Evolutionary conservation across 2,329 filamentous ascomycete genomes (phyloP).

Genomic region (Pseudogymnoascus sp.): DNA sequence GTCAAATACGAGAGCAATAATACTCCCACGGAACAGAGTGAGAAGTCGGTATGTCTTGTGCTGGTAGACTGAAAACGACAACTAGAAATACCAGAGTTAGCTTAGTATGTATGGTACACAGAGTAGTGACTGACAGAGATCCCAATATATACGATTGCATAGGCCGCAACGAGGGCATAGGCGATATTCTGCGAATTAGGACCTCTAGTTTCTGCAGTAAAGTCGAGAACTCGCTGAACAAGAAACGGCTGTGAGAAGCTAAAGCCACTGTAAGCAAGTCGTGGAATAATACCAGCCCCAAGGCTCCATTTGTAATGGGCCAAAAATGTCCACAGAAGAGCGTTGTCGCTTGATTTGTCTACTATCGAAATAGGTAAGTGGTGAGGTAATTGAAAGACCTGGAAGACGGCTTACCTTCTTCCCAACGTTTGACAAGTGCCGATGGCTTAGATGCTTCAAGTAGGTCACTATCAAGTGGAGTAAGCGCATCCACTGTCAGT

Average conservation of each 20-base stretch:
- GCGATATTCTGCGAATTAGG: conserved; percentile 25
- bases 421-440: not conserved
- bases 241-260: conserved; percentile 41
- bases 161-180: conserved; percentile 36
- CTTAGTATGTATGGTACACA: not conserved
- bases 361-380: not conserved
- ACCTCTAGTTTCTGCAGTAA: conserved; percentile 25
- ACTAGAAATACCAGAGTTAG: not conserved
- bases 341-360: conserved; percentile 3
- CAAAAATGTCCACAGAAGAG: conserved; percentile 10
- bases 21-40: conserved; percentile 10
- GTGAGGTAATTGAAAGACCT: not conserved
- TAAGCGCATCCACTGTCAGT: conserved; percentile 24
- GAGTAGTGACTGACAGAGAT: conserved; percentile 30
- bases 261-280: conserved; percentile 35
- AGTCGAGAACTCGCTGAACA: conserved; percentile 31
- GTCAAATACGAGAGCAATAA: conserved; percentile 10
- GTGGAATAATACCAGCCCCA: conserved; percentile 28
- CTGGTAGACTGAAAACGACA: conserved; percentile 8
- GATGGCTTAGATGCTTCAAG: not conserved
- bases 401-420: not conserved
- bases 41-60: conserved; percentile 13
- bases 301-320: conserved; percentile 11
- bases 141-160: conserved; percentile 35
- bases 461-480: conserved; percentile 26